Evolutionary conservation across 192 early-diverging fungal species (phyloP).

Genomic region (Coemansia sp.): DNA sequence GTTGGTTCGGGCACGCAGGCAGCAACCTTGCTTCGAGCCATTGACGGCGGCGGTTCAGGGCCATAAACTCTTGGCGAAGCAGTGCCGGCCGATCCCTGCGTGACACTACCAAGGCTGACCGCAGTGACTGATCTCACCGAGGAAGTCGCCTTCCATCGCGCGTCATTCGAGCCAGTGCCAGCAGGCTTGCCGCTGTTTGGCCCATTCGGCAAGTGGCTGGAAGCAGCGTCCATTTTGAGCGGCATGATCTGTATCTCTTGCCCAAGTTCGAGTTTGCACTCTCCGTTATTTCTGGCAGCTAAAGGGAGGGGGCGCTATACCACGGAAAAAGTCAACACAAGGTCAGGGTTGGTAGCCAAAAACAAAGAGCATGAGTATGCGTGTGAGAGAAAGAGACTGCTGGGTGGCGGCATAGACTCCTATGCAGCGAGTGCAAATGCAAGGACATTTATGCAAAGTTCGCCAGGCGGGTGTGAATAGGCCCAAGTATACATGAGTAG

Average conservation of each 20-base stretch:
- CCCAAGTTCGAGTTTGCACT: neutral
- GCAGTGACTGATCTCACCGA: neutral
- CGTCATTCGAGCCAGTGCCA: neutral
- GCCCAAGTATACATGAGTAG: neutral
- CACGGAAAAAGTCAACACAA: neutral
- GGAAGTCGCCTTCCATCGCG: neutral
- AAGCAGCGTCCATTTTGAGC: neutral
- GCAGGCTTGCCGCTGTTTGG: neutral
- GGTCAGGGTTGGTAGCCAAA: neutral
- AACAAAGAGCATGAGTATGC: neutral
- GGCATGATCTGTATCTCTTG: neutral
- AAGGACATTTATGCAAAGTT: constrained; percentile 1
- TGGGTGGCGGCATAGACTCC: neutral
- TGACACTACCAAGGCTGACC: neutral
- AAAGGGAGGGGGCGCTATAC: neutral
- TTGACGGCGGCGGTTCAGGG: constrained; percentile 46
- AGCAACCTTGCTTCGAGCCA: constrained; percentile 25
- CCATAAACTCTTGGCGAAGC: constrained; percentile 24
- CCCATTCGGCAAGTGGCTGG: neutral
- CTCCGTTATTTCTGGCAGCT: neutral
- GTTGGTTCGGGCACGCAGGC: neutral
- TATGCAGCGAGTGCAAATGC: neutral
- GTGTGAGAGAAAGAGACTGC: neutral
- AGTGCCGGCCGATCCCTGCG: neutral
- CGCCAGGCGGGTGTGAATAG: neutral